Evolutionary conservation across 139 green algal species (phyloP), one percentile per base, ranked within the genome.

Genomic region (Volvox reticuliferus): DNA sequence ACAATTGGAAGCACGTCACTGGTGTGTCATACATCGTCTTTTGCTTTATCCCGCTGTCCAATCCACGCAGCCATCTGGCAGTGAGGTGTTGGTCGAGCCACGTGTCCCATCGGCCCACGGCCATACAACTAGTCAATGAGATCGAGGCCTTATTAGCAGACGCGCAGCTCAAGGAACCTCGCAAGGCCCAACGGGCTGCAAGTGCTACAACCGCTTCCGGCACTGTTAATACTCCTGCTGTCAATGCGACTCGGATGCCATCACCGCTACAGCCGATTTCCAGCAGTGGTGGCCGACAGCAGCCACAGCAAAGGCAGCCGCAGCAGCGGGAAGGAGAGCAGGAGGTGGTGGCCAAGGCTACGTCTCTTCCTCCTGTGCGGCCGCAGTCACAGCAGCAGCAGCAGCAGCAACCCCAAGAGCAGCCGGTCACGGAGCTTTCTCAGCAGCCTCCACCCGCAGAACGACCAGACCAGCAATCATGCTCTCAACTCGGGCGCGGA

Each of bases 61-160:
- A 2, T 20, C 33, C 75, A 3, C 32, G 22, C 78, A 88, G 82
- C 65, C 32, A 88, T 62, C 35, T 88, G 82, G 82, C 82, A 30
- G 63, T 20, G 5, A 65, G 82, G 17, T 88, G 82, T 67, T 88
- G 82, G 82, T 79, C 63, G 30, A 37, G 33, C 33, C 32, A 63
- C 33, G 33, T 26, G 21, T 21, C 82, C 33, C 82, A 62, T 28
- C 82, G 82, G 21, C 82, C 65, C 20, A 79, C 33, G 20, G 63
- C 82, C 33, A 12, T 36, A 50, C 82, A 88, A 36, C 65, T 88
- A 2, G 82, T 88, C 19, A 18, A 14, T 16, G 82, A 88, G 82
- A 36, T 88, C 0, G 82, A 88, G 65, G 82, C 32, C 18, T 67
- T 88, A 26, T 62, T 88, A 26, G 82, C 33, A 35, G 82, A 79